phyloP scores from a whole-genome alignment of 2,329 filamentous ascomycete species.

The Cladosporium cucumerinum region DNA sequence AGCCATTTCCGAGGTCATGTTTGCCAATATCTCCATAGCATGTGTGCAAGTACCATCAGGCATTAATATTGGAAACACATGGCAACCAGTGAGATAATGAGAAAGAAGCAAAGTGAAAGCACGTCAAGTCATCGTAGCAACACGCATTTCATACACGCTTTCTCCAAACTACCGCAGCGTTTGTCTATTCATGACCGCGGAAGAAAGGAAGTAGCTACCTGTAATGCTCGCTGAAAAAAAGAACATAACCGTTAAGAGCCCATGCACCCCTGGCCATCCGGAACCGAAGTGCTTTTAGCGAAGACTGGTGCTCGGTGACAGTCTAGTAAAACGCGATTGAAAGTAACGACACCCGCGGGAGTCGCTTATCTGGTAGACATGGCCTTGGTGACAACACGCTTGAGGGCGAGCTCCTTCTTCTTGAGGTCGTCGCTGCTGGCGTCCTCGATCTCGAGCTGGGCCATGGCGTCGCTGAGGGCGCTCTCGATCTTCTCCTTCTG shows the following conservation, averaged over 20 bases:
- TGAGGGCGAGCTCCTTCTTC: slow-evolving; percentile 99
- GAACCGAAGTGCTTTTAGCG: slow-evolving; percentile 17
- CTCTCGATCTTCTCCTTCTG: slow-evolving; percentile 99
- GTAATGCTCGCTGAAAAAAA: slow-evolving; percentile 19
- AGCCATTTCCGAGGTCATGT: neutral
- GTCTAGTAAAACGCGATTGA: slow-evolving; percentile 17
- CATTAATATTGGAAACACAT: neutral
- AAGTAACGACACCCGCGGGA: slow-evolving; percentile 12
- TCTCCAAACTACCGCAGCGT: slow-evolving; percentile 8
- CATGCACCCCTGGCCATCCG: slow-evolving; percentile 18
- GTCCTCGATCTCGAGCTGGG: slow-evolving; percentile 92
- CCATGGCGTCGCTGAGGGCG: slow-evolving; percentile 95
- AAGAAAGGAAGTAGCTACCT: slow-evolving; percentile 10
- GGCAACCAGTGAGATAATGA: neutral
- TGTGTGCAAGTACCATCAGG: neutral
- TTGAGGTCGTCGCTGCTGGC: slow-evolving; percentile 89
- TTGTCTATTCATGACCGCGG: slow-evolving; percentile 11
- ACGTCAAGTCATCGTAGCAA: slow-evolving; percentile 2
- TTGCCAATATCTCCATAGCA: neutral
- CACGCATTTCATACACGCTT: slow-evolving; percentile 16
- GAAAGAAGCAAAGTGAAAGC: neutral
- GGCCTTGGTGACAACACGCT: slow-evolving; percentile 92
- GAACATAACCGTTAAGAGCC: slow-evolving; percentile 21
- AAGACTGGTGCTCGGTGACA: slow-evolving; percentile 16
- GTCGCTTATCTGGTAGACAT: slow-evolving; percentile 36